Evolutionary conservation across 371 early-diverging fungal species (phyloP), one percentile per base, ranked within the genome.

Genomic region (Aphelidium insulamus): DNA sequence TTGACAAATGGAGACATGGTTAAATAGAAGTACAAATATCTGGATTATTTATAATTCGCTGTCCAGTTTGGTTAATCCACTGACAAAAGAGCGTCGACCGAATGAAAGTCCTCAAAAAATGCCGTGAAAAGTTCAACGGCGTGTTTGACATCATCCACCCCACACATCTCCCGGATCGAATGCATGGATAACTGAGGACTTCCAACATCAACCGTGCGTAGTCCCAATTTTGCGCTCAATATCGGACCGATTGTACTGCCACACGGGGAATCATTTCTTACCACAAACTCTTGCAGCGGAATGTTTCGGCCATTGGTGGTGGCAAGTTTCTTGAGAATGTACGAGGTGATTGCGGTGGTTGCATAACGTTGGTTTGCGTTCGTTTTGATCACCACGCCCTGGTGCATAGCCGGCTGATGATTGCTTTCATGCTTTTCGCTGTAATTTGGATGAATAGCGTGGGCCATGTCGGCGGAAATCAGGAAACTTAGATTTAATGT

Each of bases 331-430:
- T 81, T 69, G 33, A 94, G 50, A 7, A 88, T 56, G 5, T 75
- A 43, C 12, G 79, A 69, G 1, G 90, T 83, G 14, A 73, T 70
- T 5, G 85, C 70, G 4, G 88, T 91, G 21, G 95, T 90, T 2
- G 95, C 92, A 44, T 94, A 94, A 27, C 75, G 72, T 63, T 85
- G 91, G 54, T 88, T 90, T 23, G 92, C 87, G 43, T 94, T 91
- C 36, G 75, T 44, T 59, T 94, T 94, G 53, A 94, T 77, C 12
- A 88, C 90, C 20, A 87, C 72, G 17, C 97, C 97, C 46, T 74
- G 65, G 54, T 91, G 83, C 68, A 97, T 76, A 27, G 60, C 49
- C 12, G 92, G 91, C 8, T 75, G 66, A 53, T 94, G 92, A 46
- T 84, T 72, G 25, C 69, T 76, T 47, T 88, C 92, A 44, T 88